A percentile compares a stretch with the other conserved stretches of the same genome.
Conservation (phyloP, 768 basidiomycete genomes). For the Crucibulum laeve region DNA sequence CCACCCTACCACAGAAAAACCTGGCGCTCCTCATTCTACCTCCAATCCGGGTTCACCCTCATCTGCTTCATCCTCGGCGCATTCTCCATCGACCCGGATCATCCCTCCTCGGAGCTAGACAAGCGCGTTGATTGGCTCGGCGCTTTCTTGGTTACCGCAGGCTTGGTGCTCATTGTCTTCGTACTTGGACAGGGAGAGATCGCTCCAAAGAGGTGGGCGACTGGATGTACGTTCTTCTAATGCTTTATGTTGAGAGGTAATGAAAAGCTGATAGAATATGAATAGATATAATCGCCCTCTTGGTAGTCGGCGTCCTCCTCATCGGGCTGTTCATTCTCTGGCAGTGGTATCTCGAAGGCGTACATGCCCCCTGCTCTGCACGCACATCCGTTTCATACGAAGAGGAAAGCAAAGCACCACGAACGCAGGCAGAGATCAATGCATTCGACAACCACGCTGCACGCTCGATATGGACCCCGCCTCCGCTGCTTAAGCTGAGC, state of each 20-base stretch:
- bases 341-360: slow-evolving; percentile 53
- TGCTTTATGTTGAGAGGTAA: slow-evolving; percentile 3
- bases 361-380: slow-evolving; percentile 7
- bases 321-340: slow-evolving; percentile 53
- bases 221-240: slow-evolving; percentile 18
- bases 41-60: slow-evolving; percentile 53
- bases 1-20: slow-evolving; percentile 26
- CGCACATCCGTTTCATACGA: no score
- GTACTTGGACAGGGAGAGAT: slow-evolving; percentile 60
- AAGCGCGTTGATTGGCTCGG: slow-evolving; percentile 71
- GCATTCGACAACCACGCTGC: background rate
- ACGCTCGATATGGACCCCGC: slow-evolving; percentile 24
- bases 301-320: slow-evolving; percentile 56
- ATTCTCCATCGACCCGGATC: slow-evolving; percentile 60
- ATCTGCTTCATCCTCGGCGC: slow-evolving; percentile 49
- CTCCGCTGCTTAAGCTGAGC: slow-evolving; percentile 57
- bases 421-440: background rate
- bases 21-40: slow-evolving; percentile 66
- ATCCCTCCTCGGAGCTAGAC: slow-evolving; percentile 1
- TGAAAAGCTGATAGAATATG: slow-evolving; percentile 10
- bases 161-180: slow-evolving; percentile 65
- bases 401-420: no score
- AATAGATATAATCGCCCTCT: slow-evolving; percentile 59
- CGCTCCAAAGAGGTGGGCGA: slow-evolving; percentile 56
- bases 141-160: slow-evolving; percentile 55